Evolutionary conservation across 2,329 filamentous ascomycete genomes (phyloP).

Genomic region (Blumeria graminis): DNA sequence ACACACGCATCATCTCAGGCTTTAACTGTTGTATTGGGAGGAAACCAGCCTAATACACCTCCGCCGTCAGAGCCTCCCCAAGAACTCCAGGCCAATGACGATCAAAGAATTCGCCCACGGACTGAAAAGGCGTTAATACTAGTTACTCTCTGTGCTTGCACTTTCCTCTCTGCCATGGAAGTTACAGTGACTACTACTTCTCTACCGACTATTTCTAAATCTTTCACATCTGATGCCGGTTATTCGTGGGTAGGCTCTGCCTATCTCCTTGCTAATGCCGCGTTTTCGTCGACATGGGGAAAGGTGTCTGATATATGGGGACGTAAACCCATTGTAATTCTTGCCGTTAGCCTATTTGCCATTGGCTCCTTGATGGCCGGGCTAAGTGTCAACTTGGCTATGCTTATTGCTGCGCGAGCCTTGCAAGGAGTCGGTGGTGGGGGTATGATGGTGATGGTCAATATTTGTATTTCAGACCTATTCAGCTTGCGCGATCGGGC

Average conservation of each 20-base stretch:
- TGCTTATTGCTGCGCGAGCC: conserved; percentile 22
- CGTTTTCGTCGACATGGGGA: conserved; percentile 16
- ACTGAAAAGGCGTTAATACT: conserved; percentile 14
- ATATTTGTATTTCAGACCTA: conserved; percentile 28
- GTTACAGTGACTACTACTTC: conserved; percentile 35
- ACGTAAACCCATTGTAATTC: conserved; percentile 26
- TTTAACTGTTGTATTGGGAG: no score
- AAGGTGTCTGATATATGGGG: conserved; percentile 34
- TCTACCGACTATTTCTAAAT: conserved; percentile 30
- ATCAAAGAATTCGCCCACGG: conserved; percentile 4
- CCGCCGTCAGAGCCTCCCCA: no score
- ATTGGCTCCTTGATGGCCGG: conserved; percentile 26
- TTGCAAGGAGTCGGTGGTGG: conserved; percentile 26
- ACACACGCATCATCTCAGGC: no score
- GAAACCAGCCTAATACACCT: no score
- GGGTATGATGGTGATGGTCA: conserved; percentile 26
- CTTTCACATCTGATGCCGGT: conserved; percentile 22
- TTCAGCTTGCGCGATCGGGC: conserved; percentile 23
- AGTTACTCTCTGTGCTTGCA: conserved; percentile 12
- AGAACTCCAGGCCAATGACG: no score
- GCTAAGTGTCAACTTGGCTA: conserved; percentile 20
- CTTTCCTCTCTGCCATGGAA: conserved; percentile 16
- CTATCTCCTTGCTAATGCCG: conserved; percentile 45
- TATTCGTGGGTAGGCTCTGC: conserved; percentile 61
- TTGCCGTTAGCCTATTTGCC: conserved; percentile 26